Percentiles rank a stretch among this genome's conserved stretches.
These are phyloP conservation scores for Flagelloscypha sp. DNA, from an alignment of 768 basidiomycete genomes.

Conservation along the genomic window DNA sequence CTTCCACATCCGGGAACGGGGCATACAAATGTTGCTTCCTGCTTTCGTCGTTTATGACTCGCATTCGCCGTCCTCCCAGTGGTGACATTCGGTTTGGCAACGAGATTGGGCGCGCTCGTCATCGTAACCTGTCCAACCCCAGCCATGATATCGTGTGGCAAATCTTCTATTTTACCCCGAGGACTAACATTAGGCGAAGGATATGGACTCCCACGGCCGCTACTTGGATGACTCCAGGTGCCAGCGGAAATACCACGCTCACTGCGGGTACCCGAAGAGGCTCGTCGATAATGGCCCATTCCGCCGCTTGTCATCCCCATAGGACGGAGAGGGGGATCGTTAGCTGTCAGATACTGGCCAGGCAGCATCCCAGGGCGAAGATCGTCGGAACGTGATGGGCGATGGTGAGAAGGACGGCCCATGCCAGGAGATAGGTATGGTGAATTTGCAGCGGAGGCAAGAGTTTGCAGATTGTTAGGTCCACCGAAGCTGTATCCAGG, in stretches of 20 bases:
- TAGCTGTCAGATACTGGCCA: not conserved
- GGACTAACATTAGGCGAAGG: too few relatives aligned
- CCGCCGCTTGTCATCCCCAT: not conserved
- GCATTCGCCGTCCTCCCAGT: constrained; percentile 86
- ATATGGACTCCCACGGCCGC: not conserved
- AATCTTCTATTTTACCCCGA: constrained; percentile 1
- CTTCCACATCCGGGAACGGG: constrained; percentile 78
- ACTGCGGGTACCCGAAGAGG: constrained; percentile 32
- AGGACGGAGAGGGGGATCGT: constrained; percentile 14
- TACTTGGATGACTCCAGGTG: too few relatives aligned
- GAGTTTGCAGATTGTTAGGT: constrained; percentile 8
- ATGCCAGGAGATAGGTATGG: constrained; percentile 18
- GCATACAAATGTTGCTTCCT: constrained; percentile 80
- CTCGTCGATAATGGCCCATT: constrained; percentile 28
- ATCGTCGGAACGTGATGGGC: constrained; percentile 18
- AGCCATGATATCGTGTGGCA: constrained; percentile 6
- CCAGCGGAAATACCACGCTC: constrained; percentile 26
- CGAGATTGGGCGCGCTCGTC: constrained; percentile 9
- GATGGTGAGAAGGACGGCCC: constrained; percentile 15
- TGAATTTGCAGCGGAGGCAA: constrained; percentile 1
- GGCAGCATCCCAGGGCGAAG: not conserved
- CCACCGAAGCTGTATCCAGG: constrained; percentile 27
- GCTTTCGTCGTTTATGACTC: constrained; percentile 76
- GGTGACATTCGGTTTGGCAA: constrained; percentile 79
- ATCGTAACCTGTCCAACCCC: constrained; percentile 8